Evolutionary conservation across 2,329 filamentous ascomycete genomes (phyloP).

Genomic region (Onygenales sp.): DNA sequence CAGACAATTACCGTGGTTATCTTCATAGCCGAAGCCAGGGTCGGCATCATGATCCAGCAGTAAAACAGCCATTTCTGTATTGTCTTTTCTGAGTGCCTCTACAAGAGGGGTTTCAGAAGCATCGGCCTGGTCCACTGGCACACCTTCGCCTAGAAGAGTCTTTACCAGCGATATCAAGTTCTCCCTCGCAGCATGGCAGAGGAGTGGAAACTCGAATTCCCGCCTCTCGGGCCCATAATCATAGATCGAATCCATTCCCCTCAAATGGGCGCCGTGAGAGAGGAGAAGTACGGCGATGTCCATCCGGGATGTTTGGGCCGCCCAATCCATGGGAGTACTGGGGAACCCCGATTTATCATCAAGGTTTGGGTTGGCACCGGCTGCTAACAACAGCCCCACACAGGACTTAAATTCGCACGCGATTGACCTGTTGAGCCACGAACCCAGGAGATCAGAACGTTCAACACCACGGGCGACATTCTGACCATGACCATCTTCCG

Average conservation of each 20-base stretch:
- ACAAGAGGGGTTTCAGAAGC: slow-evolving; percentile 20
- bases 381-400: background rate
- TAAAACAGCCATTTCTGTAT: slow-evolving; percentile 13
- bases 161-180: background rate
- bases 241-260: background rate
- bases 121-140: background rate
- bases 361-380: background rate
- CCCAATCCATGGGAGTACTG: background rate
- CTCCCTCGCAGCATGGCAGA: background rate
- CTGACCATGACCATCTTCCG: background rate
- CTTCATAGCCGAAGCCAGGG: too few species aligned
- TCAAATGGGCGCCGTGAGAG: background rate
- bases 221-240: background rate
- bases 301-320: background rate
- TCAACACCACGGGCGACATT: background rate
- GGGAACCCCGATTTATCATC: background rate
- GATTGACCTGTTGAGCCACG: background rate
- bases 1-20: too few species aligned
- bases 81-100: slow-evolving; percentile 21
- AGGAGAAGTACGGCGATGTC: background rate
- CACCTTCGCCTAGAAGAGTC: background rate
- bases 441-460: background rate
- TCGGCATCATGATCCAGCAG: background rate
- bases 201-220: background rate
- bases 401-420: background rate